Base-by-base conservation (phyloP, 192 early-diverging fungal species). In the Coemansia sp. region DNA sequence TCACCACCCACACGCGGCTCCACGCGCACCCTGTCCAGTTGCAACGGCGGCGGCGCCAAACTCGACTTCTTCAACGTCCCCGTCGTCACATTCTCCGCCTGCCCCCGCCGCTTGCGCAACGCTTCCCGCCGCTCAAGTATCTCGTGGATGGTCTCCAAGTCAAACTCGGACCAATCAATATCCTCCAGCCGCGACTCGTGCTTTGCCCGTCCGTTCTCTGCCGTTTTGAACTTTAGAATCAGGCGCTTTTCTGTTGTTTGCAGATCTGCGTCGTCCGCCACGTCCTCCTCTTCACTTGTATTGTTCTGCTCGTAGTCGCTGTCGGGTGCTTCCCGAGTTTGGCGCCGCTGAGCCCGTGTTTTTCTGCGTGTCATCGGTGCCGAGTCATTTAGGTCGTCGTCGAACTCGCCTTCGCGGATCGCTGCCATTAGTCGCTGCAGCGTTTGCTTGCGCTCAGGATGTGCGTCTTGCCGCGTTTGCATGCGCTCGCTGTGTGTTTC, bases 111-210 rank as follows among this genome's bases (percentile, higher is more conserved):
- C 48, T 57, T 71, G 47, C 62, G 57, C 19, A 82, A 63, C 38
- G 64, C 74, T 50, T 82, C 74, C 6, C 79, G 69, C 2, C 79
- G 65, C 17, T 54, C 64, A 14, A 82, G 61, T 29, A 82, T 82
- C 43, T 56, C 64, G 37, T 73, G 72, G 23, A 82, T 76, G 0
- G 74, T 76, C 43, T 76, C 63, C 29, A 63, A 37, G 49, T 82
- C 79, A 61, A 82, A 75, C 62, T 82, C 79, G 8, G 79, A 66
- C 79, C 79, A 82, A 64, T 82, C 79, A 21, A 82, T 41, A 37
- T 82, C 79, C 24, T 75, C 73, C 35, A 73, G 57, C 24, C 54
- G 52, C 45, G 62, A 45, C 38, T 38, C 50, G 6, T 41, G 48
- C 24, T 41, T 21, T n/a, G 24, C 41, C 19, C 24, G 38, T 15